phyloP scores from a whole-genome alignment of 129 eudicot species.

The Dittrichia graveolens region DNA sequence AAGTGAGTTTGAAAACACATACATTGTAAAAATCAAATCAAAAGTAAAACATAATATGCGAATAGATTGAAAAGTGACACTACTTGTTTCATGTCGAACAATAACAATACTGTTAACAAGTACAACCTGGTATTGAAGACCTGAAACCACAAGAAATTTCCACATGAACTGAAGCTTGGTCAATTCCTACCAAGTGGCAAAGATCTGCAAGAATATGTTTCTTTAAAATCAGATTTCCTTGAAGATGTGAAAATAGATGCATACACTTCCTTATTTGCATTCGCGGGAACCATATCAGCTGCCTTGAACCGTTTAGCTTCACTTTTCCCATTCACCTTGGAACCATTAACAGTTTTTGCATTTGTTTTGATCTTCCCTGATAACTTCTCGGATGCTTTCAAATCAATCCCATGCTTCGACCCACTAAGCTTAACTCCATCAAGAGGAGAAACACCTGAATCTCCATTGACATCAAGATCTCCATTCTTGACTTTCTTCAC shows the following conservation, averaged over 20 bases:
- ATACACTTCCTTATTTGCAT: conserved; percentile 80
- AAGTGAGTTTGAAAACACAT: too few relatives aligned
- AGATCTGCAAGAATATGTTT: conserved; percentile 79
- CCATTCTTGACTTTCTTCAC: conserved; percentile 56
- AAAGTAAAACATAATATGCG: too few relatives aligned
- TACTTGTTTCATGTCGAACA: not conserved
- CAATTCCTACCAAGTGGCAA: conserved; percentile 89
- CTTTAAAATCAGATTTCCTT: conserved; percentile 75
- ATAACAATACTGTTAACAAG: conserved; percentile 9
- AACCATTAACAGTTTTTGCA: conserved; percentile 45
- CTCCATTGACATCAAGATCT: conserved; percentile 11
- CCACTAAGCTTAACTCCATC: conserved; percentile 50
- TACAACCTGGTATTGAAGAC: conserved; percentile 22
- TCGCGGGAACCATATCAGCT: conserved; percentile 60
- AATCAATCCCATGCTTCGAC: conserved; percentile 60
- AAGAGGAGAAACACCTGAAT: conserved; percentile 24
- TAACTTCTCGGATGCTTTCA: conserved; percentile 30
- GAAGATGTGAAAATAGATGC: conserved; percentile 90
- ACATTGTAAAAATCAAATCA: too few relatives aligned
- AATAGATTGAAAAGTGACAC: not conserved
- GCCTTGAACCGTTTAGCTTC: conserved; percentile 63
- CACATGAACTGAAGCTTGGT: conserved; percentile 24
- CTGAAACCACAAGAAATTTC: conserved; percentile 17
- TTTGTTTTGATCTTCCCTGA: conserved; percentile 44
- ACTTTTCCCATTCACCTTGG: conserved; percentile 34